Conservation (phyloP, 2,329 filamentous ascomycete genomes). For the Ophiostoma himal-ulmi region DNA sequence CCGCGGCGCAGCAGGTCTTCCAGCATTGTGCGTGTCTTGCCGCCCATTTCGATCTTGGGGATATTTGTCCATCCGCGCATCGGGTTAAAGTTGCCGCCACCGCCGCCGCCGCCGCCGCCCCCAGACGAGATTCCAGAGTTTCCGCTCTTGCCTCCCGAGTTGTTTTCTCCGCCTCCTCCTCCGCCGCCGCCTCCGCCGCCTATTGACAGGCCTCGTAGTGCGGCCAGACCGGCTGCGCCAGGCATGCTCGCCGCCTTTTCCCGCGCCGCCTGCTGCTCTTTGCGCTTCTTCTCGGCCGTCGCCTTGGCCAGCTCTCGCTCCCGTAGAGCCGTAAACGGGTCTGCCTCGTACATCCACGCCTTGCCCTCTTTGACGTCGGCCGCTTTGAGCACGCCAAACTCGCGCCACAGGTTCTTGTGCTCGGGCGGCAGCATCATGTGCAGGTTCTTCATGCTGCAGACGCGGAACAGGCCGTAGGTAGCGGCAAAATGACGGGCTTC, state of each 20-base stretch:
- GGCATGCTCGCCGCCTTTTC: conserved; percentile 62
- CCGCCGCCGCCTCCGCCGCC: conserved; percentile 28
- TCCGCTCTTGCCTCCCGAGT: background rate
- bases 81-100: conserved; percentile 33
- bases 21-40: conserved; percentile 68
- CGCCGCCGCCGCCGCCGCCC: conserved; percentile 27
- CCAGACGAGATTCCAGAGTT: background rate
- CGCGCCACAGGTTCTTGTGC: conserved; percentile 86
- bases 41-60: conserved; percentile 90
- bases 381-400: conserved; percentile 76
- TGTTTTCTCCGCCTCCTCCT: conserved; percentile 29
- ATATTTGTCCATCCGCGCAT: conserved; percentile 73
- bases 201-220: conserved; percentile 41
- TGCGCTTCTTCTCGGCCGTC: conserved; percentile 70
- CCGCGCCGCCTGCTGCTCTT: conserved; percentile 61
- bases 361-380: conserved; percentile 72
- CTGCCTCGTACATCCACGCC: conserved; percentile 89
- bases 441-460: conserved; percentile 93
- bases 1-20: conserved; percentile 73
- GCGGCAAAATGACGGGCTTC: conserved; percentile 93
- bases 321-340: conserved; percentile 77
- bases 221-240: conserved; percentile 50
- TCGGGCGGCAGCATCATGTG: conserved; percentile 90
- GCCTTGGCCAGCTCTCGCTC: conserved; percentile 75
- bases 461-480: conserved; percentile 82